Percentiles rank a stretch among this genome's conserved stretches.
Evolutionary conservation across 805 yeast genomes (phyloP).

Genomic region (Kodamaea sagamina): DNA sequence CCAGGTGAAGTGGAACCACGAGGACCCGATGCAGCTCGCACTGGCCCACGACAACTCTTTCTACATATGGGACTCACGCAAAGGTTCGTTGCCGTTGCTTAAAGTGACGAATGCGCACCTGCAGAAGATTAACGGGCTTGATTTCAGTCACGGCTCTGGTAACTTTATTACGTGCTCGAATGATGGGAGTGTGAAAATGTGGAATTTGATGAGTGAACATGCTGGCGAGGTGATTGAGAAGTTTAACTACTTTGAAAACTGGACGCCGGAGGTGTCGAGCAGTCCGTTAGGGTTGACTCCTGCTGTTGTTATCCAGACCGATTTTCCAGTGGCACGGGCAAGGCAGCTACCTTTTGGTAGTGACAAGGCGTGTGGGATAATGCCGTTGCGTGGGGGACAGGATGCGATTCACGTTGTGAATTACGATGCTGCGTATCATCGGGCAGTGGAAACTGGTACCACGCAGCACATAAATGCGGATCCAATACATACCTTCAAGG

Average conservation of each 20-base stretch:
- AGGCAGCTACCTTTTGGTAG: slow-evolving; percentile 86
- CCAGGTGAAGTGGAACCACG: slow-evolving; percentile 90
- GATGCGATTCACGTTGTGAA: slow-evolving; percentile 61
- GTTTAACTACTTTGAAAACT: slow-evolving; percentile 23
- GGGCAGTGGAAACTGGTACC: slow-evolving; percentile 25
- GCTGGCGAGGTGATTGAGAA: slow-evolving; percentile 16
- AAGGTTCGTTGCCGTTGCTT: slow-evolving; percentile 73
- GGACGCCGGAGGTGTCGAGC: slow-evolving; percentile 2
- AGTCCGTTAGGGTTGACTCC: slow-evolving; percentile 40
- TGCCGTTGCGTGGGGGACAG: slow-evolving; percentile 88
- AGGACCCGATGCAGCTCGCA: slow-evolving; percentile 75
- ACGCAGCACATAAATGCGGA: slow-evolving; percentile 28
- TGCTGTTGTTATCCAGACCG: slow-evolving; percentile 61
- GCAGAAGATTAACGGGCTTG: slow-evolving; percentile 88
- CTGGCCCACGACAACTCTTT: slow-evolving; percentile 82
- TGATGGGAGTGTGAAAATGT: slow-evolving; percentile 76
- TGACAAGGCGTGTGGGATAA: slow-evolving; percentile 70
- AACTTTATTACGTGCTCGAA: slow-evolving; percentile 80
- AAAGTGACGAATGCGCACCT: slow-evolving; percentile 67
- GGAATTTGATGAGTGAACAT: slow-evolving; percentile 57
- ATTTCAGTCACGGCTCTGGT: slow-evolving; percentile 65
- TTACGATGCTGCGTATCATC: slow-evolving; percentile 38
- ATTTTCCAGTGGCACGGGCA: slow-evolving; percentile 87
- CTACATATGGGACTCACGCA: slow-evolving; percentile 85
- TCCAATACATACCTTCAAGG: slow-evolving; percentile 59